Percentiles rank a stretch among this genome's conserved stretches.
These are phyloP conservation scores for Gypsophila paniculata DNA, from an alignment of 179 eudicot species.

Conservation along the genomic window DNA sequence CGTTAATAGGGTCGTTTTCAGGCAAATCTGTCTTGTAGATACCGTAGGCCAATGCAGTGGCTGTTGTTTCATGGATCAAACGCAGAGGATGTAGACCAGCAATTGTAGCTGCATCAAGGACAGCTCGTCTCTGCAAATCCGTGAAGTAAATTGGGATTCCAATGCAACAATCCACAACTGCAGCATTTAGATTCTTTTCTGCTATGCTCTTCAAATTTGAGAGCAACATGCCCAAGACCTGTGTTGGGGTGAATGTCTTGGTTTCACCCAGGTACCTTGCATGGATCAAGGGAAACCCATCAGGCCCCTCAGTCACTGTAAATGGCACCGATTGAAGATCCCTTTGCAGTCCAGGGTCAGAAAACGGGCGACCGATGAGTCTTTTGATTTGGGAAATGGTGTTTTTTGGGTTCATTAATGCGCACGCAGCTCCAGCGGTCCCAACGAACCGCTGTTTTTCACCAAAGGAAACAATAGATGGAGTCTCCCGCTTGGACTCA, in stretches of 20 bases:
- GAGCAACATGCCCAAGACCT: constrained; percentile 75
- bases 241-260: constrained; percentile 70
- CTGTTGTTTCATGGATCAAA: constrained; percentile 84
- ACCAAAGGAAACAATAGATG: constrained; percentile 89
- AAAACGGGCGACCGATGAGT: constrained; percentile 63
- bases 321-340: constrained; percentile 72
- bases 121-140: constrained; percentile 88
- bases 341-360: constrained; percentile 78
- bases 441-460: constrained; percentile 88
- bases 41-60: constrained; percentile 91
- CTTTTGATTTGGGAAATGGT: constrained; percentile 84
- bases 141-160: constrained; percentile 89
- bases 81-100: constrained; percentile 78
- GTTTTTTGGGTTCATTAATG: constrained; percentile 86
- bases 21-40: constrained; percentile 94
- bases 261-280: constrained; percentile 68
- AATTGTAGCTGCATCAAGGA: constrained; percentile 85
- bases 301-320: constrained; percentile 71
- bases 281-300: constrained; percentile 82
- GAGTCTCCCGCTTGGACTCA: constrained; percentile 86
- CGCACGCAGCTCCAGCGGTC: constrained; percentile 83
- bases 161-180: constrained; percentile 86
- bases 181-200: constrained; percentile 74
- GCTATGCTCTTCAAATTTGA: constrained; percentile 82
- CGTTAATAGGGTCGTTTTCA: constrained; percentile 69